These are phyloP conservation scores for Pinguiococcus pyrenoidosus DNA, from an alignment of 108 stramenopile species.

Conservation along the genomic window DNA sequence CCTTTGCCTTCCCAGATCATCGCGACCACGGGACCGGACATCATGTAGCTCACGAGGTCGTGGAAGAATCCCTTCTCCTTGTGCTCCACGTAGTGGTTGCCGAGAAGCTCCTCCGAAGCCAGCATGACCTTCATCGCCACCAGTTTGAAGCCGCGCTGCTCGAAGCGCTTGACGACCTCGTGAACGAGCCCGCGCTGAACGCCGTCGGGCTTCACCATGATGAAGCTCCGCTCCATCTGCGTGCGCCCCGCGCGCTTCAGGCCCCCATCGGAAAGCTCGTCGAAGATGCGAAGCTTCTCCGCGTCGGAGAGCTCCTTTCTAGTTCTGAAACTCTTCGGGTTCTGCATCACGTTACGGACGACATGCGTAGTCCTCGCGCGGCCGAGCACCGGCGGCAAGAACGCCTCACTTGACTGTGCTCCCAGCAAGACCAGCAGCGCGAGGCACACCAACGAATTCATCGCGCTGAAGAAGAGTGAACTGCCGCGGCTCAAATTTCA, in stretches of 20 bases:
- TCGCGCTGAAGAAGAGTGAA: no score
- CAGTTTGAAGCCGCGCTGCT: slow-evolving; percentile 89
- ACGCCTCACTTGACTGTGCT: no score
- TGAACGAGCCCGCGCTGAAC: slow-evolving; percentile 94
- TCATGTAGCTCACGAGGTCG: slow-evolving; percentile 87
- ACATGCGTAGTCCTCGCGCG: no score
- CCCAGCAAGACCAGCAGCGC: no score
- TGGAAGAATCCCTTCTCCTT: slow-evolving; percentile 87
- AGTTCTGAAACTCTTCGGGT: no score
- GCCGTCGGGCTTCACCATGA: slow-evolving; percentile 97
- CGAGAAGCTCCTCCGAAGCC: slow-evolving; percentile 69
- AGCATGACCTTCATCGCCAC: slow-evolving; percentile 80
- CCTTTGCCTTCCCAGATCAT: slow-evolving; percentile 45
- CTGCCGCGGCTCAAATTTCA: no score
- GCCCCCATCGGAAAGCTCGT: no score
- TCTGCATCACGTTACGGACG: no score
- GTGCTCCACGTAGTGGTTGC: slow-evolving; percentile 88
- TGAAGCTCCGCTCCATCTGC: slow-evolving; percentile 74
- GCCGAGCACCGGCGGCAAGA: no score
- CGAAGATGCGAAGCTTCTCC: no score
- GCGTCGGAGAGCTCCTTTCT: no score
- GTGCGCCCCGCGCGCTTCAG: slow-evolving; percentile 47
- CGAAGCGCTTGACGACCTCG: slow-evolving; percentile 92
- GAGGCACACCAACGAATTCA: no score
- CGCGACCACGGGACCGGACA: slow-evolving; percentile 71